Conservation (phyloP, 805 yeast genomes). For the Ogataea sp. region DNA sequence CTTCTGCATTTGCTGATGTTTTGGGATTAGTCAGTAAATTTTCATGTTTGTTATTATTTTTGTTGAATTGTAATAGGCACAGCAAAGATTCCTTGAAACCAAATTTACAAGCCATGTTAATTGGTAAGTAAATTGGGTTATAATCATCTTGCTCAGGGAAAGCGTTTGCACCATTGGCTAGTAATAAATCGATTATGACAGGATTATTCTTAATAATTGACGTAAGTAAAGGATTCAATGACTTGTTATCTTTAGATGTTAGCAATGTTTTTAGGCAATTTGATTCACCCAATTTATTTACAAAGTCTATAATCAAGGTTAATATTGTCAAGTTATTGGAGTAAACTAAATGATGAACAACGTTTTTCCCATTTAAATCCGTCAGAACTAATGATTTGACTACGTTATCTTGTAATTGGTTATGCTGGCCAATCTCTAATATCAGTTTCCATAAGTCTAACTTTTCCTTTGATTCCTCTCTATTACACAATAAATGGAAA, state of each 20-base stretch:
- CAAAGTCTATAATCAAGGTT: slow-evolving; percentile 24
- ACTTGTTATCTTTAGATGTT: slow-evolving; percentile 58
- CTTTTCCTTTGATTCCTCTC: background rate
- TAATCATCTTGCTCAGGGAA: slow-evolving; percentile 39
- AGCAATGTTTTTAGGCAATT: slow-evolving; percentile 19
- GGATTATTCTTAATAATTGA: slow-evolving; percentile 67
- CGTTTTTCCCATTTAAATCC: slow-evolving; percentile 70
- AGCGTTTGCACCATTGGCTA: slow-evolving; percentile 41
- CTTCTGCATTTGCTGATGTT: slow-evolving; percentile 70
- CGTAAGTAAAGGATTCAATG: slow-evolving; percentile 74
- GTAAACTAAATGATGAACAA: slow-evolving; percentile 81
- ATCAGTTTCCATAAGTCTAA: slow-evolving; percentile 15
- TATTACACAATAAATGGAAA: slow-evolving; percentile 49
- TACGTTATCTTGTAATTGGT: slow-evolving; percentile 8
- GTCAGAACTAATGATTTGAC: slow-evolving; percentile 14
- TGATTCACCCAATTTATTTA: slow-evolving; percentile 22
- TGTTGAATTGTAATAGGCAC: slow-evolving; percentile 36
- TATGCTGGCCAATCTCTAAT: slow-evolving; percentile 21
- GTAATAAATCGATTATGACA: slow-evolving; percentile 41
- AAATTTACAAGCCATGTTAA: slow-evolving; percentile 81
- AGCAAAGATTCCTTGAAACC: slow-evolving; percentile 70
- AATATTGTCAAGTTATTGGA: slow-evolving; percentile 40
- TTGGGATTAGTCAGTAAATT: slow-evolving; percentile 29
- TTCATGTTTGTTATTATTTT: slow-evolving; percentile 20
- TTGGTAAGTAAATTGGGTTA: slow-evolving; percentile 60